Conservation (phyloP, 169 alveolate species). For the Perkinsus chesapeaki region DNA sequence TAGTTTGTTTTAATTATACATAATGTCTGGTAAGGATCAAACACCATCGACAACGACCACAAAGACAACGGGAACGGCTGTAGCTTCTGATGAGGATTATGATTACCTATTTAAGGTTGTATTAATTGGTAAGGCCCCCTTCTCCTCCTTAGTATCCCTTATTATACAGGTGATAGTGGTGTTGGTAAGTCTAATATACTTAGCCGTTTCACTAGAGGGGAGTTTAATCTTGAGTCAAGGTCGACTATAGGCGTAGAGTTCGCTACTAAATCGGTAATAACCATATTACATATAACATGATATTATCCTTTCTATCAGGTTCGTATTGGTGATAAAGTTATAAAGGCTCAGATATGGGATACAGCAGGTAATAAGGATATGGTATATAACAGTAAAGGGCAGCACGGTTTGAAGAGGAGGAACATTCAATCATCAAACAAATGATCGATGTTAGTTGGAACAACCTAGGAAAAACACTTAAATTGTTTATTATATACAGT, state of each 20-base stretch:
- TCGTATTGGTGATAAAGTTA: slow-evolving; percentile 69
- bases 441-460: too few relatives aligned
- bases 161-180: slow-evolving; percentile 78
- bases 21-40: slow-evolving; percentile 12
- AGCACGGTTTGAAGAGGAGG: too few relatives aligned
- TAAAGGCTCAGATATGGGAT: slow-evolving; percentile 97
- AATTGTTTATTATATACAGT: too few relatives aligned
- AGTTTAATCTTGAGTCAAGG: slow-evolving; percentile 87
- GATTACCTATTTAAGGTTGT: slow-evolving; percentile 51
- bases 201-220: slow-evolving; percentile 87
- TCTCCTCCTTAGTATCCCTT: not conserved
- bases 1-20: not conserved
- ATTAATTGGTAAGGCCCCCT: slow-evolving; percentile 35
- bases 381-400: not conserved
- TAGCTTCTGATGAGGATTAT: slow-evolving; percentile 47
- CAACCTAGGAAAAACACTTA: too few relatives aligned
- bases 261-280: slow-evolving; percentile 80
- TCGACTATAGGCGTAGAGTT: slow-evolving; percentile 98
- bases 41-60: not conserved
- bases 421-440: too few relatives aligned
- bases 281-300: slow-evolving; percentile 15
- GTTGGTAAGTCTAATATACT: slow-evolving; percentile 91
- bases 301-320: not conserved
- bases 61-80: too few relatives aligned
- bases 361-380: slow-evolving; percentile 51